phyloP scores from a whole-genome alignment of 441 rosid genomes.

The Mallotus repandus region DNA sequence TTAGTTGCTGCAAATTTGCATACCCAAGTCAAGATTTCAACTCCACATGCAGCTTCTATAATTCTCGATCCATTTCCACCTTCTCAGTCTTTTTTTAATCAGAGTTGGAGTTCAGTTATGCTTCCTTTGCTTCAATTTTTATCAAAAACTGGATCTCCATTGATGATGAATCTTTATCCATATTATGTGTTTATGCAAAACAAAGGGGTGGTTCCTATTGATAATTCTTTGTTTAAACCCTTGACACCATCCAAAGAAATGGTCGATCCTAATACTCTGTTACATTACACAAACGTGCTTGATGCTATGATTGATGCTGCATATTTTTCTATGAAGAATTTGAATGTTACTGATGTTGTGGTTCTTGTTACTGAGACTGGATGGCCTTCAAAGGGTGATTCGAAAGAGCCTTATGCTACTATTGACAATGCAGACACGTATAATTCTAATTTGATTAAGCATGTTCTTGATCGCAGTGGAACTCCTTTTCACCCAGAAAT shows the following conservation, averaged over 20 bases:
- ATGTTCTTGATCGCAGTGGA: constrained; percentile 72
- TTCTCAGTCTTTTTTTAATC: constrained; percentile 93
- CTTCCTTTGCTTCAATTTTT: constrained; percentile 75
- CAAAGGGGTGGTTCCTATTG: constrained; percentile 96
- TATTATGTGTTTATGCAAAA: constrained; percentile 95
- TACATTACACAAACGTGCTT: constrained; percentile 91
- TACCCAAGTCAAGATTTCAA: constrained; percentile 77
- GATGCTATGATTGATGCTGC: constrained; percentile 97
- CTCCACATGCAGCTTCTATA: constrained; percentile 85
- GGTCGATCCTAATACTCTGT: constrained; percentile 95
- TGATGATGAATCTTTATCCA: constrained; percentile 97
- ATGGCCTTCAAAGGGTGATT: constrained; percentile 88
- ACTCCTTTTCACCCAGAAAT: constrained; percentile 91
- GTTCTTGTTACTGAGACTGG: constrained; percentile 88
- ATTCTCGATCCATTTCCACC: constrained; percentile 87
- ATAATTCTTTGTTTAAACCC: constrained; percentile 81
- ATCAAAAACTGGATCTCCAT: constrained; percentile 75
- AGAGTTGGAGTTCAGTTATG: constrained; percentile 70
- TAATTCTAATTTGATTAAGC: constrained; percentile 89
- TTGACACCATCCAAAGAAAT: constrained; percentile 87
- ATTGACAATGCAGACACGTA: constrained; percentile 80
- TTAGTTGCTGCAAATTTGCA: constrained; percentile 90
- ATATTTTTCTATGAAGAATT: constrained; percentile 85
- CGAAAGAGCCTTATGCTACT: constrained; percentile 85
- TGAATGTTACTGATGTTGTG: constrained; percentile 75